Evolutionary conservation across 75 land plant genomes (phyloP).

Genomic region (Azolla pinnata): DNA sequence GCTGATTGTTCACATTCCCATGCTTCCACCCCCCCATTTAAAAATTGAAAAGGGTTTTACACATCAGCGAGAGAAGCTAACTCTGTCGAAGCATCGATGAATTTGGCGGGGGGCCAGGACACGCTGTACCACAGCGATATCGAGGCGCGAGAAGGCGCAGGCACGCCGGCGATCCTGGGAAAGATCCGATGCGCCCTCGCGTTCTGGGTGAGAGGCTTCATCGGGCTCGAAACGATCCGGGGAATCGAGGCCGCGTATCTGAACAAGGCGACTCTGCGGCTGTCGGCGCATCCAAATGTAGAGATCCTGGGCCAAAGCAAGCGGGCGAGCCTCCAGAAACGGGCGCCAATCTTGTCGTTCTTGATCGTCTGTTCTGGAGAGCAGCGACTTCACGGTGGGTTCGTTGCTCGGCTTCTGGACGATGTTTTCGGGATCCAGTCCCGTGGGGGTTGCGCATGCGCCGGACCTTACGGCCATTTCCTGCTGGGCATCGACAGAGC

Average conservation of each 20-base stretch:
- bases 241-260: slow-evolving; percentile 21
- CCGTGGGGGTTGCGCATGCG: slow-evolving; percentile 34
- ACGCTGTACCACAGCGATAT: slow-evolving; percentile 54
- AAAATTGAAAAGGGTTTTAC: too few relatives aligned
- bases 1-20: too few relatives aligned
- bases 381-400: slow-evolving; percentile 34
- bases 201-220: slow-evolving; percentile 71
- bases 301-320: slow-evolving; percentile 52
- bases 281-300: slow-evolving; percentile 35
- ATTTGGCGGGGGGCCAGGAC: too few relatives aligned
- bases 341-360: slow-evolving; percentile 61
- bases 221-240: slow-evolving; percentile 40
- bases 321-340: slow-evolving; percentile 28
- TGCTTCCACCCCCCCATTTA: too few relatives aligned
- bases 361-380: slow-evolving; percentile 13
- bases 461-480: slow-evolving; percentile 38
- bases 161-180: slow-evolving; percentile 59
- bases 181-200: slow-evolving; percentile 53
- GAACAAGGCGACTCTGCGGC: slow-evolving; percentile 31
- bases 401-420: slow-evolving; percentile 28
- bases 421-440: slow-evolving; percentile 42
- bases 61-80: background rate
- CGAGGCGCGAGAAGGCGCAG: slow-evolving; percentile 64
- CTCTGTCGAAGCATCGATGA: too few relatives aligned
- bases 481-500: slow-evolving; percentile 18